Percentiles rank a stretch among this genome's conserved stretches.
These are phyloP conservation scores for Fusarium irregulare DNA, from an alignment of 2,329 filamentous ascomycete genomes.

Conservation along the genomic window DNA sequence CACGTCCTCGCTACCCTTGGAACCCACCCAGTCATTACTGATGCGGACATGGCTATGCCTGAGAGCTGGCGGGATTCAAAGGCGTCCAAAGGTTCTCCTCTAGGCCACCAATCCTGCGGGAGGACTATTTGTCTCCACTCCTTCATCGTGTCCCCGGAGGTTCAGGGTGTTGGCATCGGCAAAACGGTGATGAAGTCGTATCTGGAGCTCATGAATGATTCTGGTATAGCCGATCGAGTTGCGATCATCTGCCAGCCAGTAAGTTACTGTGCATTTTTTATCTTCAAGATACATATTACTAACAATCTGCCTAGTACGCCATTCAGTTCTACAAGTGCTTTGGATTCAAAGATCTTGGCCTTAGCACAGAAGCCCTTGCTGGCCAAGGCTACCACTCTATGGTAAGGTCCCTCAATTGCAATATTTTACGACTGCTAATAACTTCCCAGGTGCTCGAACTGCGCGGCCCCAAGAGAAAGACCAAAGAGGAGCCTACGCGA, in stretches of 20 bases:
- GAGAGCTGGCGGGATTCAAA: conserved; percentile 69
- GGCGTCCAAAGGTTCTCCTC: conserved; percentile 53
- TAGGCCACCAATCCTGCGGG: conserved; percentile 79
- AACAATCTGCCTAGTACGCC: conserved; percentile 61
- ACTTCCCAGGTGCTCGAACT: conserved; percentile 41
- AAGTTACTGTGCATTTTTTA: conserved; percentile 41
- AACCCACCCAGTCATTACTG: conserved; percentile 71
- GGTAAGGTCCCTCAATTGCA: conserved; percentile 60
- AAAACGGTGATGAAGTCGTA: conserved; percentile 80
- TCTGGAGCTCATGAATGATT: conserved; percentile 78
- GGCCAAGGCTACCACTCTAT: conserved; percentile 87
- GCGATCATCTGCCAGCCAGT: conserved; percentile 81
- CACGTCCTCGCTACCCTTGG: conserved; percentile 83
- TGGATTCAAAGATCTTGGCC: conserved; percentile 76
- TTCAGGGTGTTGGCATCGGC: conserved; percentile 80
- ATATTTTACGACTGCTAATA: conserved; percentile 2
- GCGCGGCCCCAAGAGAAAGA: conserved; percentile 40
- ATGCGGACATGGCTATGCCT: conserved; percentile 81
- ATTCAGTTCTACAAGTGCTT: conserved; percentile 81
- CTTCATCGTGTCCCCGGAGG: conserved; percentile 79
- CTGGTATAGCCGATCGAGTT: conserved; percentile 76
- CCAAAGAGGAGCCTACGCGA: conserved; percentile 41
- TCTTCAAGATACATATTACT: background rate
- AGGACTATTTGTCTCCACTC: conserved; percentile 85
- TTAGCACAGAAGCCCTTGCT: conserved; percentile 76